phyloP scores from a whole-genome alignment of 148 eudicot species.

The Rheum nobile region DNA sequence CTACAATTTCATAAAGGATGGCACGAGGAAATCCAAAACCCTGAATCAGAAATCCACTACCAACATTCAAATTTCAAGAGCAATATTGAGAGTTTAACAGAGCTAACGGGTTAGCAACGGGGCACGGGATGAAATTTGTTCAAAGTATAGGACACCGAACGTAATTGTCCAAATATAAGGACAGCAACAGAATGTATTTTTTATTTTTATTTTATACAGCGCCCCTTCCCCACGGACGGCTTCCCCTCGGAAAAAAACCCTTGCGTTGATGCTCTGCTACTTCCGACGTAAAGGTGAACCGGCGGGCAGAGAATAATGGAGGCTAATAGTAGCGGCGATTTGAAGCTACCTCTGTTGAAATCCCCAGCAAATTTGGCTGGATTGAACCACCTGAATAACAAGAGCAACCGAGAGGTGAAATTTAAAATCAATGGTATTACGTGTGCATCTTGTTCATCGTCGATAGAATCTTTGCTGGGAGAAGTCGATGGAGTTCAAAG shows the following conservation, averaged over 20 bases:
- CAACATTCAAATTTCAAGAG: too few relatives aligned
- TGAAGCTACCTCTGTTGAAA: constrained; percentile 48
- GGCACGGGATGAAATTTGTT: too few relatives aligned
- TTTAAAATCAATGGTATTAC: constrained; percentile 55
- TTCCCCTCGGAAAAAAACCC: too few relatives aligned
- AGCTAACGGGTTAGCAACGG: too few relatives aligned
- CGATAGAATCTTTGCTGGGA: constrained; percentile 55
- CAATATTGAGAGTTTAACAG: too few relatives aligned
- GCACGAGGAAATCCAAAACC: too few relatives aligned
- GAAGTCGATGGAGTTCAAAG: constrained; percentile 50
- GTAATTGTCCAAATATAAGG: too few relatives aligned
- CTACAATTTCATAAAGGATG: too few relatives aligned
- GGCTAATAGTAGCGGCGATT: constrained; percentile 33
- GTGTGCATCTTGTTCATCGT: constrained; percentile 61
- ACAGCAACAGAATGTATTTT: too few relatives aligned
- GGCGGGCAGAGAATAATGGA: constrained; percentile 31
- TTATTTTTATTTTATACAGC: not conserved
- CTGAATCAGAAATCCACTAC: too few relatives aligned
- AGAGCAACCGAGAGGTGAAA: constrained; percentile 26
- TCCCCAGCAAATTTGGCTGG: constrained; percentile 30
- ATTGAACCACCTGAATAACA: constrained; percentile 17
- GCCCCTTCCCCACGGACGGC: not conserved
- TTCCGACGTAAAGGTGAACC: not conserved
- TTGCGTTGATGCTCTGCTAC: not conserved
- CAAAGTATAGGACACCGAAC: too few relatives aligned